Evolutionary conservation across 169 alveolate genomes (phyloP).

Genomic region (Plasmodium adleri): DNA sequence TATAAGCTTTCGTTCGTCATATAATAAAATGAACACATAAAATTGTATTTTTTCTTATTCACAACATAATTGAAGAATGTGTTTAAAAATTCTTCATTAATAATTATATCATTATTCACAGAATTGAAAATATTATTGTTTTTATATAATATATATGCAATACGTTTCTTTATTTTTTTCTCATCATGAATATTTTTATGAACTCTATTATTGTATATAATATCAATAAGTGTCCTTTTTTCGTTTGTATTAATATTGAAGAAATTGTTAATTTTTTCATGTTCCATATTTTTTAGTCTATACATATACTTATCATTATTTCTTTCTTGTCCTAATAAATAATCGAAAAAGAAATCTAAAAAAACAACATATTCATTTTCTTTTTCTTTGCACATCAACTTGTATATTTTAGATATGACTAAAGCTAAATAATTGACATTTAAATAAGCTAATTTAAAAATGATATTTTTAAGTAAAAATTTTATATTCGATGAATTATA

Average conservation of each 20-base stretch:
- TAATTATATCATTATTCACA: constrained; percentile 35
- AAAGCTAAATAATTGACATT: constrained; percentile 37
- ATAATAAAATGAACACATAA: constrained; percentile 20
- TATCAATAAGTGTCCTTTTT: constrained; percentile 26
- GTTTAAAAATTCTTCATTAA: constrained; percentile 29
- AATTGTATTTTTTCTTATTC: constrained; percentile 17
- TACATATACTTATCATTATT: constrained; percentile 8
- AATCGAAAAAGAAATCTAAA: constrained; percentile 47
- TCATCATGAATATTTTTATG: constrained; percentile 3
- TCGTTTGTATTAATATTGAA: constrained; percentile 20
- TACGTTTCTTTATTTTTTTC: constrained; percentile 39
- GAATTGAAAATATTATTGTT: constrained; percentile 20
- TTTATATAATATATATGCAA: constrained; percentile 60
- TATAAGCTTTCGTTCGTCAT: constrained; percentile 49
- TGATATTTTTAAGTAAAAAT: constrained; percentile 38
- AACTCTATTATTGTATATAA: constrained; percentile 18
- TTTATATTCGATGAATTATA: constrained; percentile 32
- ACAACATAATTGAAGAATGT: constrained; percentile 6
- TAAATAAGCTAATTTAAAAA: constrained; percentile 25
- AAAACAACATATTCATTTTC: constrained; percentile 18
- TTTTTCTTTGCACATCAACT: constrained; percentile 16
- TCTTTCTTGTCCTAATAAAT: constrained; percentile 54
- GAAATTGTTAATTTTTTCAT: neutral
- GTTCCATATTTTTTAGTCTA: neutral
- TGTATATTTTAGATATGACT: constrained; percentile 26